These are phyloP conservation scores for Thermoascus crustaceus DNA, from an alignment of 2,329 filamentous ascomycete species.

Conservation along the genomic window DNA sequence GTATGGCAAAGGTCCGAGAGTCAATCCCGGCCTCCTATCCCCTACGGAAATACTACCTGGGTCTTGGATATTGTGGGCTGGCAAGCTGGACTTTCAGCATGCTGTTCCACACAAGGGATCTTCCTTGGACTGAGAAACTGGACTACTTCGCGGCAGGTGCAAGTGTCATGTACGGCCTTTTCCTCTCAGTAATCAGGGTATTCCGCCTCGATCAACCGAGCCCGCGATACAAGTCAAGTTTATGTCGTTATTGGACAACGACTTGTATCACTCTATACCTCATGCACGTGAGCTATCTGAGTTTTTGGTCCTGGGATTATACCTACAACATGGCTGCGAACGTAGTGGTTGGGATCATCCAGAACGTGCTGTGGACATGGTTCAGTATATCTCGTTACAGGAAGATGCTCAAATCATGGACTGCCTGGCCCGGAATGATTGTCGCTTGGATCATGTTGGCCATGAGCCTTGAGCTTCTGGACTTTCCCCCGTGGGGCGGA, in stretches of 20 bases:
- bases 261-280: slow-evolving; percentile 64
- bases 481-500: slow-evolving; percentile 78
- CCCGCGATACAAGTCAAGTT: slow-evolving; percentile 40
- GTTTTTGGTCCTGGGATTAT: slow-evolving; percentile 85
- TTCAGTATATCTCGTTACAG: slow-evolving; percentile 71
- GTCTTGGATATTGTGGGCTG: slow-evolving; percentile 72
- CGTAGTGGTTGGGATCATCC: slow-evolving; percentile 67
- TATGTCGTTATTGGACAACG: slow-evolving; percentile 67
- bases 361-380: slow-evolving; percentile 77
- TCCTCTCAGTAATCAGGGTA: slow-evolving; percentile 72
- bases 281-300: slow-evolving; percentile 74
- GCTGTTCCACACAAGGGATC: slow-evolving; percentile 89
- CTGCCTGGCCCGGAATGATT: slow-evolving; percentile 80
- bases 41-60: slow-evolving; percentile 70
- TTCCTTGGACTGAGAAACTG: slow-evolving; percentile 75
- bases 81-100: slow-evolving; percentile 81
- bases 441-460: slow-evolving; percentile 86
- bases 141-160: slow-evolving; percentile 95
- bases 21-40: slow-evolving; percentile 65
- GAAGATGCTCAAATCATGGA: slow-evolving; percentile 66
- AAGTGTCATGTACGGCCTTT: slow-evolving; percentile 82
- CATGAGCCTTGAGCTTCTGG: slow-evolving; percentile 92
- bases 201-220: slow-evolving; percentile 64
- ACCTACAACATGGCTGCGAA: slow-evolving; percentile 98
- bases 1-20: slow-evolving; percentile 62